These are phyloP conservation scores for Pyrenophora teres DNA, from an alignment of 2,329 filamentous ascomycete species.

Conservation along the genomic window DNA sequence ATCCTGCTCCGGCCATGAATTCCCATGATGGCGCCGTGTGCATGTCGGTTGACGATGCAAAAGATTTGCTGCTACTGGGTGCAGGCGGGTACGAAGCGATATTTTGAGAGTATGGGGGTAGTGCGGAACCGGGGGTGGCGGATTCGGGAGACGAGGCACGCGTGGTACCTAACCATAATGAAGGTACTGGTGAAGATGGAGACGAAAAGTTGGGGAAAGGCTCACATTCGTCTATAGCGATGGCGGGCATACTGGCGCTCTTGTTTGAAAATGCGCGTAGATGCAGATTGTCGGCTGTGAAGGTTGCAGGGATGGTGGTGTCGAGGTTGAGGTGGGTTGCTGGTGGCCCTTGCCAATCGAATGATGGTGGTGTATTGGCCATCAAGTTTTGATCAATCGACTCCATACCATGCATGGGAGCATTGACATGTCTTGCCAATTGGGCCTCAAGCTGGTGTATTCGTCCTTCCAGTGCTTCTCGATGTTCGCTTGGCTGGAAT, in stretches of 20 bases:
- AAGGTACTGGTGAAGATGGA: slow-evolving; percentile 44
- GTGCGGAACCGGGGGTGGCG: slow-evolving; percentile 36
- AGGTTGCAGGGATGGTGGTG: slow-evolving; percentile 33
- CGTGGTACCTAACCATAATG: slow-evolving; percentile 45
- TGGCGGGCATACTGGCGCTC: slow-evolving; percentile 38
- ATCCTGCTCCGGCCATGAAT: slow-evolving; percentile 36
- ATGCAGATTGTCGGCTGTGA: slow-evolving; percentile 30
- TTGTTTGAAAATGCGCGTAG: slow-evolving; percentile 31
- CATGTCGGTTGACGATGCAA: slow-evolving; percentile 33
- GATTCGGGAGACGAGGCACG: slow-evolving; percentile 42
- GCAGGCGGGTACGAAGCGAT: slow-evolving; percentile 17
- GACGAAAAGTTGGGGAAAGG: slow-evolving; percentile 35
- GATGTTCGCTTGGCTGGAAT: slow-evolving; percentile 37
- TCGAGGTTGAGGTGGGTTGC: slow-evolving; percentile 33
- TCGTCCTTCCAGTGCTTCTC: slow-evolving; percentile 43
- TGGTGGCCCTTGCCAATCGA: slow-evolving; percentile 38
- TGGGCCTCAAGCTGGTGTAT: slow-evolving; percentile 47
- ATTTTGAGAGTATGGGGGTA: slow-evolving; percentile 20
- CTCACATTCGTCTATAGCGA: slow-evolving; percentile 47
- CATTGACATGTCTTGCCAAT: slow-evolving; percentile 41
- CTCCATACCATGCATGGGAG: slow-evolving; percentile 46
- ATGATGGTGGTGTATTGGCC: slow-evolving; percentile 31
- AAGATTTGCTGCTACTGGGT: slow-evolving; percentile 18
- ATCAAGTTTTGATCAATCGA: slow-evolving; percentile 36
- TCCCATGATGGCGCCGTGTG: slow-evolving; percentile 44